These are phyloP conservation scores for Rutidosis leptorrhynchoides DNA, from an alignment of 129 eudicot genomes.

Conservation along the genomic window DNA sequence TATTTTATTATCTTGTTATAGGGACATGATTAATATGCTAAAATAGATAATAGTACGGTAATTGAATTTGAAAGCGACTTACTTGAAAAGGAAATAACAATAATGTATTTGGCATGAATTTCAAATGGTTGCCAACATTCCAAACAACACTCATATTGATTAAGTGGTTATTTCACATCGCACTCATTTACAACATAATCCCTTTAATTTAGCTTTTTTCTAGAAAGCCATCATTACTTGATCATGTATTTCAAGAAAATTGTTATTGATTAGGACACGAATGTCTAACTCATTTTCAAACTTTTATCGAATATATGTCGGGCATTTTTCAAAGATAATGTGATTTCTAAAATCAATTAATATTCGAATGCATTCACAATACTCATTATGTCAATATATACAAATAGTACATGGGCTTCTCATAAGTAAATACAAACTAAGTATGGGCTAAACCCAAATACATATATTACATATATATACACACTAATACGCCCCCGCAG, in stretches of 20 bases:
- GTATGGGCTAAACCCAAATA: no score
- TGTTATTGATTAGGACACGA: not conserved
- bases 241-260: conserved; percentile 4
- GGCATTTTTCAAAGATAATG: not conserved
- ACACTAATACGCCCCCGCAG: no score
- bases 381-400: no score
- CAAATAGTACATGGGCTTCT: no score
- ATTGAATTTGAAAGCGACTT: conserved; percentile 13
- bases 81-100: conserved; percentile 6
- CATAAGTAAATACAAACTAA: no score
- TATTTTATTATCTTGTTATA: not conserved
- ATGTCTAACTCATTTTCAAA: not conserved
- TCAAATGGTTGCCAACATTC: conserved; percentile 20
- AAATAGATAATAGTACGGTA: not conserved
- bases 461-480: no score
- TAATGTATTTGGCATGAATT: conserved; percentile 11
- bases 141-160: conserved; percentile 14
- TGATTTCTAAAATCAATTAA: no score
- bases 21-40: not conserved
- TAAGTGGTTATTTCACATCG: conserved; percentile 11
- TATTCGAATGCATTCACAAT: no score
- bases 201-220: conserved; percentile 9
- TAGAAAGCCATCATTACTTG: conserved; percentile 1
- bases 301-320: not conserved
- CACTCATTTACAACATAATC: conserved; percentile 5